These are phyloP conservation scores for Phytophthora boehmeriae DNA, from an alignment of 352 stramenopile genomes.

Conservation along the genomic window DNA sequence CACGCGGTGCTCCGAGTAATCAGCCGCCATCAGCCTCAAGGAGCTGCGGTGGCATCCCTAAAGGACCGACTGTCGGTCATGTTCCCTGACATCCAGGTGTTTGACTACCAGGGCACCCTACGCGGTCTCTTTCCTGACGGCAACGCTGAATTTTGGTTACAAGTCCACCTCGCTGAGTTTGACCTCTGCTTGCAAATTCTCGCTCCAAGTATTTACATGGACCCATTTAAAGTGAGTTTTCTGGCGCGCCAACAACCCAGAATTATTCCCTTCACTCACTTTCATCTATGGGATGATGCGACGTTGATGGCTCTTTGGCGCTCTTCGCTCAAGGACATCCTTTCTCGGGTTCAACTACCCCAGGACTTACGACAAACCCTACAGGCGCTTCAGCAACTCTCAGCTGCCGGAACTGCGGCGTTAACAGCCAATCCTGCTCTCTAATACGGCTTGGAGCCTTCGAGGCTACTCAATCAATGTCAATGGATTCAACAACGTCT, in stretches of 20 bases:
- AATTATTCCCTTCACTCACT: background rate
- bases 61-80: background rate
- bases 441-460: background rate
- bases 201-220: constrained; percentile 3
- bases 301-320: background rate
- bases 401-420: background rate
- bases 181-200: constrained; percentile 1
- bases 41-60: too few species aligned
- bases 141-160: background rate
- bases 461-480: background rate
- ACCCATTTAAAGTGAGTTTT: background rate
- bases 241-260: background rate
- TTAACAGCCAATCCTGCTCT: background rate
- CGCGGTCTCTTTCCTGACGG: background rate
- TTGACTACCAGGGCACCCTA: background rate
- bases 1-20: constrained; percentile 1
- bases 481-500: background rate
- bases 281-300: constrained; percentile 1
- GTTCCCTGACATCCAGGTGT: background rate
- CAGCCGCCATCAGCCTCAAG: too few species aligned
- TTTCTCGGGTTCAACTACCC: background rate
- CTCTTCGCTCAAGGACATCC: background rate
- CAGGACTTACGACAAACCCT: background rate
- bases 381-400: background rate
- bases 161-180: constrained; percentile 5